These are phyloP conservation scores for Neurospora sp. DNA, from an alignment of 495 filamentous ascomycete genomes.

Conservation along the genomic window DNA sequence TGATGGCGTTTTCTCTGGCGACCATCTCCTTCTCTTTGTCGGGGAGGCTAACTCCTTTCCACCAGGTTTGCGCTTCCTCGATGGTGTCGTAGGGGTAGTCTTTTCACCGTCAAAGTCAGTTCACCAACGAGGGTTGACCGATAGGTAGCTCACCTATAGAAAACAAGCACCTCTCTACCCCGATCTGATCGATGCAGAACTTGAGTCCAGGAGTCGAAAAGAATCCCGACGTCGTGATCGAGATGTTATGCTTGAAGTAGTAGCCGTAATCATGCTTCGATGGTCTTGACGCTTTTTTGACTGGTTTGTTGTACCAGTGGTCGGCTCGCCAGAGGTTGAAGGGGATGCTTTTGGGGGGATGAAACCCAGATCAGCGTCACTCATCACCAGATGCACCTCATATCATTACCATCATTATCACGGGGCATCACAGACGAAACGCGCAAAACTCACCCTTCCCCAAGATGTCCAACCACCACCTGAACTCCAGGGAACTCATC, in stretches of 20 bases:
- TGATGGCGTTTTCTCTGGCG: conserved; percentile 45
- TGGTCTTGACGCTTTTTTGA: conserved; percentile 43
- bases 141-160: conserved; percentile 23
- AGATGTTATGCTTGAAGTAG: conserved; percentile 53
- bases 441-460: conserved; percentile 35
- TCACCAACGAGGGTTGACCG: neutral
- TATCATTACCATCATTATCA: neutral
- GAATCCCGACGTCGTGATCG: conserved; percentile 52
- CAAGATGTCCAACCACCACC: conserved; percentile 52
- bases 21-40: conserved; percentile 37
- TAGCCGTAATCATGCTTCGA: conserved; percentile 50
- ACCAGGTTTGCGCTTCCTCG: conserved; percentile 45
- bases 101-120: neutral
- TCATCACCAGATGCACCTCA: neutral
- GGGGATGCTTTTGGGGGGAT: conserved; percentile 35
- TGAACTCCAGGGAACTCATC: conserved; percentile 46
- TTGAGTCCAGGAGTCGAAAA: conserved; percentile 48
- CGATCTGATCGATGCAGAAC: conserved; percentile 35
- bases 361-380: neutral
- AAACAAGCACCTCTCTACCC: conserved; percentile 25
- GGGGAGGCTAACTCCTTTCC: conserved; percentile 34
- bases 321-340: conserved; percentile 56
- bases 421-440: neutral
- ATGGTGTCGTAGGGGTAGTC: conserved; percentile 37
- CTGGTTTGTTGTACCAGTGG: conserved; percentile 45